Percentiles rank a stretch among this genome's conserved stretches.
phyloP scores from a whole-genome alignment of 768 basidiomycete genomes.

The Mycena amicta region DNA sequence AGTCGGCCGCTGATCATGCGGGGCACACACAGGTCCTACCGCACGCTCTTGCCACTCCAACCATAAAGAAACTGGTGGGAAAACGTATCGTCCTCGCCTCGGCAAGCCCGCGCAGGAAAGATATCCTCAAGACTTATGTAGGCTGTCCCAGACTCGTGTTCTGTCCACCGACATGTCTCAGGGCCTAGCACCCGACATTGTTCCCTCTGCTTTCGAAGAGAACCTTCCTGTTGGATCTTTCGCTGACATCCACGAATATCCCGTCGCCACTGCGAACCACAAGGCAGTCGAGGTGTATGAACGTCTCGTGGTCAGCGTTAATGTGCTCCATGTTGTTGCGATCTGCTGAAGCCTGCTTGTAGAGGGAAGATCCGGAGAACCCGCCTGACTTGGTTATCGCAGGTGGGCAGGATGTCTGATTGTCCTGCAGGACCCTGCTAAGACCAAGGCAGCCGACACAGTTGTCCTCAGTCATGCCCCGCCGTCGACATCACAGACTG shows the following conservation, averaged over 20 bases:
- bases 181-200: conserved; percentile 63
- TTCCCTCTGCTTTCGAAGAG: conserved; percentile 82
- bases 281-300: conserved; percentile 90
- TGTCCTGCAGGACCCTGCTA: conserved; percentile 14
- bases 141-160: conserved; percentile 31
- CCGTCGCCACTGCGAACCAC: conserved; percentile 72
- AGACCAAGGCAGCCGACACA: conserved; percentile 76
- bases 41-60: conserved; percentile 64
- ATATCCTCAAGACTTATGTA: conserved; percentile 80
- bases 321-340: not conserved
- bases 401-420: too few relatives aligned
- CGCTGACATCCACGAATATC: conserved; percentile 72
- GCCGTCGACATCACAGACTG: conserved; percentile 57
- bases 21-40: conserved; percentile 44
- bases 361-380: conserved; percentile 63
- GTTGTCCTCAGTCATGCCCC: conserved; percentile 84
- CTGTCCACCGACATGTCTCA: conserved; percentile 8
- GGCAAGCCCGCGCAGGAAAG: conserved; percentile 80
- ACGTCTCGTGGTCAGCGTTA: conserved; percentile 63
- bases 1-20: too few relatives aligned
- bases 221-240: conserved; percentile 69
- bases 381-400: conserved; percentile 80
- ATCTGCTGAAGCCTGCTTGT: conserved; percentile 9
- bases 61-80: conserved; percentile 64
- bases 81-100: conserved; percentile 88